Base-by-base conservation (phyloP, 179 eudicot species). In the Amaranthus tricolor region DNA sequence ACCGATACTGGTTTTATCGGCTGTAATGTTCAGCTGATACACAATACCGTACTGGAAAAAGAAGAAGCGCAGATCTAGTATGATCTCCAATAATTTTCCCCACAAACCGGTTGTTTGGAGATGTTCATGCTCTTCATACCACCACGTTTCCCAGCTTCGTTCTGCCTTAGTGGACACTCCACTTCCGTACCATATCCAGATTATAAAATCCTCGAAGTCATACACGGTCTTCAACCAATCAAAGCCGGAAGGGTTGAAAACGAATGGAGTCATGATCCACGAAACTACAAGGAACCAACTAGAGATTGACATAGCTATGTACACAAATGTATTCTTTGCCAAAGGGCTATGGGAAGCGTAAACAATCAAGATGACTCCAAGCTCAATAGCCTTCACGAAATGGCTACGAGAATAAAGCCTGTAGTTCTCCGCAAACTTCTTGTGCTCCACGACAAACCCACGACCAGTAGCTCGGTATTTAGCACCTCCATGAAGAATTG, bases 61-160 rank as follows among this genome's bases (percentile, higher is more conserved):
- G 90, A 95, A 95, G 89, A 89, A 95, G 1, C 99, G 89, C 5
- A 93, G 89, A 74, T 95, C 97, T 57, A 95, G 53, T 72, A 89
- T 83, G 44, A 93, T 88, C 81, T 93, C 99, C 78, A 95, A 50
- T 76, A 93, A 76, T 73, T 93, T 95, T 11, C 99, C 99, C 99
- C 98, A 95, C 19, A 95, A 84, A 59, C 99, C 97, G 54, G 96
- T 93, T n/a, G 90, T 84, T 82, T 91, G 86, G 66, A 95, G 85
- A 80, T 95, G 99, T 66, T 93, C 97, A 73, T 95, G 99, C 71
- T 95, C 99, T 77, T 95, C 99, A 60, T 93, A 89, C 99, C 99
- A 95, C 99, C 99, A 95, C 9, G 91, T 88, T 85, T 95, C 98
- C 99, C 99, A 93, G 80, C 99, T 89, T 74, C 84, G 82, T 17